A percentile compares a stretch with the other conserved stretches of the same genome.
phyloP scores from a whole-genome alignment of 495 filamentous ascomycete genomes.

The Neurospora tetrasperma region DNA sequence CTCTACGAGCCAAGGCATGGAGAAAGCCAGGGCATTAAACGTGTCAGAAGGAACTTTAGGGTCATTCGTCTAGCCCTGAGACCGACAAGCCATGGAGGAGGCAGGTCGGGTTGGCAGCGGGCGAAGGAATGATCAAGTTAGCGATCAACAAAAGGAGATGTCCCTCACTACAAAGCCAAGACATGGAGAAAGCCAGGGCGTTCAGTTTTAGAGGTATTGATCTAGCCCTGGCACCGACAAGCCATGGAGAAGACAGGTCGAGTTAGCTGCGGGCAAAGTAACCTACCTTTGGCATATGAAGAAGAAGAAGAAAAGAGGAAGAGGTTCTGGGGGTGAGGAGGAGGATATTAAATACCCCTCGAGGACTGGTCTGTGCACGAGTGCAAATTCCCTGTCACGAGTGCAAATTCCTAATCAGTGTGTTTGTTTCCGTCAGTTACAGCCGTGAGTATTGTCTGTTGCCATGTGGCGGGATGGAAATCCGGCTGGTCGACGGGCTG shows the following conservation, averaged over 20 bases:
- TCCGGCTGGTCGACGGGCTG: not conserved
- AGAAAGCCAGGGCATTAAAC: not conserved
- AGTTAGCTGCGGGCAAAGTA: not conserved
- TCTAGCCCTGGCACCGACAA: not conserved
- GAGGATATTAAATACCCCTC: not conserved
- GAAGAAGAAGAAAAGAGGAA: not conserved
- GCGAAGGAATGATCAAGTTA: not conserved
- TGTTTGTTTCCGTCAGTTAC: not conserved
- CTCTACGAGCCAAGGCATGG: not conserved
- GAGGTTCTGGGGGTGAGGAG: not conserved
- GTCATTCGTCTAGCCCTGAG: not conserved
- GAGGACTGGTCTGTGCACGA: constrained; percentile 5
- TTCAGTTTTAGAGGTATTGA: not conserved
- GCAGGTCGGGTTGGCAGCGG: not conserved
- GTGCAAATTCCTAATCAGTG: not conserved
- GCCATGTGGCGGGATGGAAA: not conserved
- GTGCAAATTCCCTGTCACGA: constrained; percentile 1
- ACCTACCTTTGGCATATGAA: too few relatives aligned
- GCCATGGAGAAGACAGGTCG: not conserved
- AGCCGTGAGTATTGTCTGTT: not conserved
- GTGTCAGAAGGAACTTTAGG: not conserved
- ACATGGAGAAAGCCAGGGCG: not conserved
- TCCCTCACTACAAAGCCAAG: not conserved
- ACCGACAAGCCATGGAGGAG: not conserved
- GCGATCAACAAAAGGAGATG: too few relatives aligned